A percentile compares a stretch with the other conserved stretches of the same genome.
Evolutionary conservation across 192 early-diverging fungal species (phyloP).

Genomic region (Entomortierella parvispora): DNA sequence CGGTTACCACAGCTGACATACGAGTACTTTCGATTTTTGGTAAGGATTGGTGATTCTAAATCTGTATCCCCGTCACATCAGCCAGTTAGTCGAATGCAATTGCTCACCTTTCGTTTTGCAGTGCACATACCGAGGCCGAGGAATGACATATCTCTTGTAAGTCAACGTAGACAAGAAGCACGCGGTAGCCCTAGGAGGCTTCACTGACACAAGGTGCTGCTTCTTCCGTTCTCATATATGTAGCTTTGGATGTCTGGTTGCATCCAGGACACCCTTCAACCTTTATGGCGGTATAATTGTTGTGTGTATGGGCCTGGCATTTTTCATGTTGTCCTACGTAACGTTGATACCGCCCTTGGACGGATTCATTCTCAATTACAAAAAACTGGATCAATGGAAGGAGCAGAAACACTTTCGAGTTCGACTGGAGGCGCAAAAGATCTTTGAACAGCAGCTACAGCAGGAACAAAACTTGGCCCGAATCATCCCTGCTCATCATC

Average conservation of each 20-base stretch:
- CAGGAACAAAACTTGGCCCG: conserved; percentile 41
- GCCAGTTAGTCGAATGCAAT: no score
- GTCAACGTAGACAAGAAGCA: neutral
- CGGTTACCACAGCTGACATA: conserved; percentile 40
- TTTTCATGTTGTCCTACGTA: conserved; percentile 45
- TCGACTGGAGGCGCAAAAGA: conserved; percentile 37
- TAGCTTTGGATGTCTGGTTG: conserved; percentile 45
- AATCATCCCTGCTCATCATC: conserved; percentile 29
- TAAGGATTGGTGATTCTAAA: neutral
- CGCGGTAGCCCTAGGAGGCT: neutral
- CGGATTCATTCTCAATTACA: conserved; percentile 40
- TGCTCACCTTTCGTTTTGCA: neutral
- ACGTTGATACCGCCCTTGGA: conserved; percentile 42
- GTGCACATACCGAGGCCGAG: conserved; percentile 50
- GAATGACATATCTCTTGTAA: conserved; percentile 42
- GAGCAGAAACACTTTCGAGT: conserved; percentile 50
- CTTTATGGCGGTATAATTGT: conserved; percentile 46
- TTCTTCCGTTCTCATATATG: neutral
- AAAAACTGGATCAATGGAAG: conserved; percentile 41
- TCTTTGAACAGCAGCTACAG: conserved; percentile 47
- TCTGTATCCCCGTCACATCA: neutral
- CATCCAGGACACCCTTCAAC: conserved; percentile 38
- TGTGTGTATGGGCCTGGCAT: conserved; percentile 42
- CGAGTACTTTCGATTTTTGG: conserved; percentile 44
- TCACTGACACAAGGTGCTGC: no score